phyloP scores from a whole-genome alignment of 1,284 basidiomycete species.

The Cryptococcus sp. region DNA sequence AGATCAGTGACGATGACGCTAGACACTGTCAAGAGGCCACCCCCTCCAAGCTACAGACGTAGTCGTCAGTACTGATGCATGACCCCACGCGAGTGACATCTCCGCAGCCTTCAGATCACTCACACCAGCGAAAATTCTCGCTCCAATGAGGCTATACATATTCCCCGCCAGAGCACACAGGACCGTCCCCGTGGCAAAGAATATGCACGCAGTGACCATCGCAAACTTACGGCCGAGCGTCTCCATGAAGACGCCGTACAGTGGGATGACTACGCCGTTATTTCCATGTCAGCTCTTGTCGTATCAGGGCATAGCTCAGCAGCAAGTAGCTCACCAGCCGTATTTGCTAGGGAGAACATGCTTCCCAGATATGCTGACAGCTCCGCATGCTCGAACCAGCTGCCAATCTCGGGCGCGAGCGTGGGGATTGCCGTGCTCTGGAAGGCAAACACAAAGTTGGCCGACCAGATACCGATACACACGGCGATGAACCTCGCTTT shows the following conservation, averaged over 20 bases:
- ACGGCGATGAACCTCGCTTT: slow-evolving; percentile 24
- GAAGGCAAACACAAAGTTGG: slow-evolving; percentile 48
- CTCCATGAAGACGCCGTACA: slow-evolving; percentile 50
- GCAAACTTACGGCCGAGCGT: slow-evolving; percentile 44
- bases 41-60: slow-evolving; percentile 41
- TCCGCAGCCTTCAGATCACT: slow-evolving; percentile 2
- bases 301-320: neutral
- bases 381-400: slow-evolving; percentile 45
- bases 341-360: slow-evolving; percentile 43
- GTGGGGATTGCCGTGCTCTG: slow-evolving; percentile 48
- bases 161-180: slow-evolving; percentile 38
- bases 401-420: slow-evolving; percentile 35
- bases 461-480: slow-evolving; percentile 33
- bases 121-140: slow-evolving; percentile 43
- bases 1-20: slow-evolving; percentile 50
- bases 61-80: neutral
- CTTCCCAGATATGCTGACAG: slow-evolving; percentile 45
- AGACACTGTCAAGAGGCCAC: slow-evolving; percentile 47
- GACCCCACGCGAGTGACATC: too few species aligned
- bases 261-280: slow-evolving; percentile 30
- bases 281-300: neutral
- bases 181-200: slow-evolving; percentile 43
- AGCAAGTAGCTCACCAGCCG: slow-evolving; percentile 28
- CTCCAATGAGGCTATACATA: slow-evolving; percentile 44
- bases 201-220: slow-evolving; percentile 39